These are phyloP conservation scores for Eutypella sp. DNA, from an alignment of 2,329 filamentous ascomycete genomes.

Conservation along the genomic window DNA sequence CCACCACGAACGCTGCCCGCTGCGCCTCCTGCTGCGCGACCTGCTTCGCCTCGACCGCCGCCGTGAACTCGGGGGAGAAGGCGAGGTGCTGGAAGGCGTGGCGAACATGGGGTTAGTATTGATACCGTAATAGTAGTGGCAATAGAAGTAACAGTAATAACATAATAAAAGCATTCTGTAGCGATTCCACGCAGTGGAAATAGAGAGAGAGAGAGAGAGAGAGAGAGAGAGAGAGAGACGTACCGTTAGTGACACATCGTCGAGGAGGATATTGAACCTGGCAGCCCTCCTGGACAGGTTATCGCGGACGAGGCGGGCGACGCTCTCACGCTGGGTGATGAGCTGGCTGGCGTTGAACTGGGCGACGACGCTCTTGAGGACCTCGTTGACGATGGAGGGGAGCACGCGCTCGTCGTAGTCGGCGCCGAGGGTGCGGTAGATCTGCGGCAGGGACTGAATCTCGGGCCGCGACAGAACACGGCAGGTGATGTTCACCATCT, in stretches of 20 bases:
- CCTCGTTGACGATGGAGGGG: slow-evolving; percentile 97
- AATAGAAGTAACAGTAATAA: slow-evolving; percentile 3
- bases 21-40: slow-evolving; percentile 89
- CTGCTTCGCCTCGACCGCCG: slow-evolving; percentile 69
- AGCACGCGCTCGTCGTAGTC: slow-evolving; percentile 97
- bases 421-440: slow-evolving; percentile 89
- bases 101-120: slow-evolving; percentile 22
- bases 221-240: too few species aligned
- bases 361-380: slow-evolving; percentile 95
- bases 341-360: slow-evolving; percentile 98
- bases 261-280: slow-evolving; percentile 93
- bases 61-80: slow-evolving; percentile 70
- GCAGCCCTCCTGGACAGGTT: slow-evolving; percentile 88
- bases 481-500: slow-evolving; percentile 99
- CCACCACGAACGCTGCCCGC: slow-evolving; percentile 92
- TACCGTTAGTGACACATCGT: slow-evolving; percentile 96
- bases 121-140: background rate
- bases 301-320: slow-evolving; percentile 84
- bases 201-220: too few species aligned
- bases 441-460: slow-evolving; percentile 85
- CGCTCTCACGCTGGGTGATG: slow-evolving; percentile 98
- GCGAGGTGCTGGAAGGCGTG: slow-evolving; percentile 62
- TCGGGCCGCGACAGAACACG: slow-evolving; percentile 93
- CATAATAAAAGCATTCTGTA: too few species aligned
- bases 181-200: too few species aligned